Percentiles rank a stretch among this genome's conserved stretches.
phyloP scores from a whole-genome alignment of 371 early-diverging fungal genomes.

The Circinella umbellata region DNA sequence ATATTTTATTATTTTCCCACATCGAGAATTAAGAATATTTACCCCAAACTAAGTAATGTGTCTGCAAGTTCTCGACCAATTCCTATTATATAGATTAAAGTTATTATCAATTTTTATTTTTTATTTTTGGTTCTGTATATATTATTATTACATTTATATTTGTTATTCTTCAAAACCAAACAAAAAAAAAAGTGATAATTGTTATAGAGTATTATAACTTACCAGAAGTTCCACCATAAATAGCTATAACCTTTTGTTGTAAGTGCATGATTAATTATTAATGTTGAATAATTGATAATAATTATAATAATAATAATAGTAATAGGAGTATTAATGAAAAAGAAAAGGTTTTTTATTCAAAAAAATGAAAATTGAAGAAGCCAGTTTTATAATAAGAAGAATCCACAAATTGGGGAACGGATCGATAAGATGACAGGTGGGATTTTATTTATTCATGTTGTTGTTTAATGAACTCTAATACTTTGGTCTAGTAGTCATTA shows the following conservation, averaged over 20 bases:
- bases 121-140: background rate
- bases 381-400: too few species aligned
- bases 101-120: background rate
- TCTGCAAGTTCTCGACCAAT: slow-evolving; percentile 32
- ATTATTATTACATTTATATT: background rate
- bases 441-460: too few species aligned
- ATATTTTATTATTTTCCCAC: background rate
- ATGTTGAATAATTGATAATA: background rate
- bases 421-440: too few species aligned
- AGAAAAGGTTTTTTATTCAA: too few species aligned
- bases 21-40: background rate
- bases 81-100: slow-evolving; percentile 16
- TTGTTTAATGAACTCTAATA: background rate
- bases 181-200: too few species aligned
- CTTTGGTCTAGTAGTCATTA: background rate
- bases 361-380: too few species aligned
- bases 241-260: slow-evolving; percentile 22
- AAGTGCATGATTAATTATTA: slow-evolving; percentile 18
- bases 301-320: background rate
- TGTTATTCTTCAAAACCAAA: background rate
- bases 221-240: slow-evolving; percentile 44
- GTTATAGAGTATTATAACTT: background rate
- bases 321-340: background rate
- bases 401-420: too few species aligned
- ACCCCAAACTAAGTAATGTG: slow-evolving; percentile 24